Evolutionary conservation across 192 early-diverging fungal genomes (phyloP), one percentile per base, ranked within the genome.

Genomic region (Chytriomyces confervae): DNA sequence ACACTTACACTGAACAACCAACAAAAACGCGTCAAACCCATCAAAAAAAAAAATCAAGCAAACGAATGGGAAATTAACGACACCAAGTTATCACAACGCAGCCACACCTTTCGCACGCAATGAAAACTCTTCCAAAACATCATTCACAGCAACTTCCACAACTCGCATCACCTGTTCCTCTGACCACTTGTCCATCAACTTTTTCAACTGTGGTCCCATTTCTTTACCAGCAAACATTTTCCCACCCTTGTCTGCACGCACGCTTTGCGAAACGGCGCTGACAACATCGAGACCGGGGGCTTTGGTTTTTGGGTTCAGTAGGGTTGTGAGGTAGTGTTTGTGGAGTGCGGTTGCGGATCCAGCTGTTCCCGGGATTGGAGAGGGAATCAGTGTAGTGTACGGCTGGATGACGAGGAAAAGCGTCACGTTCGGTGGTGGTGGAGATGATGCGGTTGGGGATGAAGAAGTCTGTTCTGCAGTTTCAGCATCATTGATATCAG

Each of bases 61-160:
- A 57, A 57, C 20, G 53, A 57, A 13, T 57, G 53, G 53, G 20
- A 57, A 57, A 5, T 57, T 4, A 20, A 5, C 53, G 1, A 20
- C 16, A 27, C 20, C 16, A 27, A 65, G 11, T 20, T 20, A 27
- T 27, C 13, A 65, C 20, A 29, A 72, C 18, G 50, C 24, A 57
- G 50, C 46, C 10, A 74, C 57, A 63, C 72, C 72, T 63, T 74
- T 74, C 7, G 60, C 77, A 82, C 81, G 57, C 13, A 81, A 66
- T 13, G 68, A 78, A 53, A 86, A 84, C 75, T 86, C 85, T 57
- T 86, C 85, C 66, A 83, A 84, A 9, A 80, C 80, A 72, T 86
- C 85, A 16, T 83, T 80, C 27, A 86, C 62, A 7, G 72, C 82
- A 20, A 75, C 81, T 65, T 86, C 85, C 44, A 86, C 61, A 27